phyloP scores from a whole-genome alignment of 2,329 filamentous ascomycete species.

The Fusarium secorum region DNA sequence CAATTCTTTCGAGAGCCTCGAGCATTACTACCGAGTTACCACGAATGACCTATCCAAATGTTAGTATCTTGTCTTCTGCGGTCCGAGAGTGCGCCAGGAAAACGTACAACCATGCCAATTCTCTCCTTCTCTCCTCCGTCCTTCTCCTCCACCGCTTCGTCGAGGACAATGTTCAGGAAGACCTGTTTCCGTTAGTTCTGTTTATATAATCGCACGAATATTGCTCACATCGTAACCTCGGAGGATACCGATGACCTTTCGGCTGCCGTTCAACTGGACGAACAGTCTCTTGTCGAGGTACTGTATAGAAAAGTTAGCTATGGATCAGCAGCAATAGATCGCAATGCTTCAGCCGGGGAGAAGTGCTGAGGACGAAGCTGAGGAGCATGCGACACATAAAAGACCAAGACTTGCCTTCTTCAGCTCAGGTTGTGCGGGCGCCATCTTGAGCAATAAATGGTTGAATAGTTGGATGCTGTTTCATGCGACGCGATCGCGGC shows the following conservation, averaged over 20 bases:
- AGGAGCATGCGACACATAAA: not conserved
- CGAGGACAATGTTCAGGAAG: slow-evolving; percentile 96
- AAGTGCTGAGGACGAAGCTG: rapidly evolving
- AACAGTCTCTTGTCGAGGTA: slow-evolving; percentile 99
- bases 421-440: slow-evolving; percentile 97
- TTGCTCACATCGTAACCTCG: slow-evolving; percentile 90
- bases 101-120: slow-evolving; percentile 88
- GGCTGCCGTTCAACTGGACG: slow-evolving; percentile 95
- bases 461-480: slow-evolving; percentile 38
- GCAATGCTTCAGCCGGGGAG: not conserved
- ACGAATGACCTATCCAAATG: slow-evolving; percentile 77
- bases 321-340: not conserved
- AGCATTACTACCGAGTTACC: slow-evolving; percentile 99
- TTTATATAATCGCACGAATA: not conserved
- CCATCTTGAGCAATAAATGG: slow-evolving; percentile 71
- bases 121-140: slow-evolving; percentile 87
- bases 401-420: slow-evolving; percentile 78
- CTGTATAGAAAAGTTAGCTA: slow-evolving; percentile 58
- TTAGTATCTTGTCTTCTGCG: slow-evolving; percentile 35
- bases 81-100: not conserved
- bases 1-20: slow-evolving; percentile 78
- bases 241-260: slow-evolving; percentile 93
- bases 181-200: slow-evolving; percentile 65
- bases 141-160: slow-evolving; percentile 96
- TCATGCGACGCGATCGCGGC: slow-evolving; percentile 43